phyloP scores from a whole-genome alignment of 306 rosid genomes.

The Ormosia semicastrata region DNA sequence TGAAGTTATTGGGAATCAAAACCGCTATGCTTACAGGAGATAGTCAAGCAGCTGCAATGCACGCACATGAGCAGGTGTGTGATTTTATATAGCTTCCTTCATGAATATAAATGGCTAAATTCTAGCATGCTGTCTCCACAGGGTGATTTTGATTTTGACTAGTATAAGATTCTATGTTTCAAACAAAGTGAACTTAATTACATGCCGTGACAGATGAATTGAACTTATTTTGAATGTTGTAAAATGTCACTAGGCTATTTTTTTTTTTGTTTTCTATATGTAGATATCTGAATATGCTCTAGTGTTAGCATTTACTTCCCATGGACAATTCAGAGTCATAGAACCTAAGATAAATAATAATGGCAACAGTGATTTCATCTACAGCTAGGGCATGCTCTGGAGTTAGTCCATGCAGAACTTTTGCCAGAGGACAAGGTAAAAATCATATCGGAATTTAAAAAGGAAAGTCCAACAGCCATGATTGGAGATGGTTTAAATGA shows the following conservation, averaged over 20 bases:
- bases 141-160: background rate
- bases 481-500: constrained; percentile 93
- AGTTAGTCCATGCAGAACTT: constrained; percentile 78
- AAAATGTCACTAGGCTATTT: background rate
- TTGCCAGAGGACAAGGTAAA: constrained; percentile 83
- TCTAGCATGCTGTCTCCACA: background rate
- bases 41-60: constrained; percentile 68
- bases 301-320: background rate
- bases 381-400: constrained; percentile 72
- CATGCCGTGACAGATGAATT: background rate
- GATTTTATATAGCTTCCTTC: background rate
- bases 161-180: background rate
- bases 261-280: background rate
- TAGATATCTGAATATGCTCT: constrained; percentile 6
- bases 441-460: constrained; percentile 61
- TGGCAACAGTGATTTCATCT: constrained; percentile 31
- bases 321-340: background rate
- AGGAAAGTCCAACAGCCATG: constrained; percentile 81
- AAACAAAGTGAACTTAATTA: background rate
- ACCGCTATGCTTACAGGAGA: constrained; percentile 95
- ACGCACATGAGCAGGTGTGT: constrained; percentile 76
- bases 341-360: constrained; percentile 23
- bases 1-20: constrained; percentile 68
- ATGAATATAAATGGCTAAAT: background rate
- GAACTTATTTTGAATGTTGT: background rate